These are phyloP conservation scores for Penicillium occitanis DNA, from an alignment of 2,329 filamentous ascomycete genomes.

Conservation along the genomic window DNA sequence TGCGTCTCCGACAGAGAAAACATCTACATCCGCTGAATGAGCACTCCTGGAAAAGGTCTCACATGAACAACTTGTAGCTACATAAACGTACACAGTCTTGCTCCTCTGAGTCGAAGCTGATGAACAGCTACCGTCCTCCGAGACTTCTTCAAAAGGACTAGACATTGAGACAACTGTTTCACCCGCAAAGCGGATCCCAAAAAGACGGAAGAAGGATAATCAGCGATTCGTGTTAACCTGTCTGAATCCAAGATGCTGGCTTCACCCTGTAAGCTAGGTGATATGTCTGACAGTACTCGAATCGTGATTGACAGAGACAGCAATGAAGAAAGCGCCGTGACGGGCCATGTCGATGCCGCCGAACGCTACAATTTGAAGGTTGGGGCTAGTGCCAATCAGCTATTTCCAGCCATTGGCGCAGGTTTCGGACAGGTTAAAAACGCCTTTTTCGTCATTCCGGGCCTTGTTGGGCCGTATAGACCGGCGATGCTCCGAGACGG, in stretches of 20 bases:
- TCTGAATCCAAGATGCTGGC: background rate
- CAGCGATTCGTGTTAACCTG: background rate
- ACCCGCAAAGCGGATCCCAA: background rate
- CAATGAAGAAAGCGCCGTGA: background rate
- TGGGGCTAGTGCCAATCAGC: background rate
- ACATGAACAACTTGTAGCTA: background rate
- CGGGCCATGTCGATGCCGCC: background rate
- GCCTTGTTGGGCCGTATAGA: background rate
- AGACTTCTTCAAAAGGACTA: background rate
- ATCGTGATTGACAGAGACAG: background rate
- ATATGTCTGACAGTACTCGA: background rate
- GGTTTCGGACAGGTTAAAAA: background rate
- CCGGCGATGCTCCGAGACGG: background rate
- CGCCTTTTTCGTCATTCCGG: background rate
- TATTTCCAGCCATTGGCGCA: background rate
- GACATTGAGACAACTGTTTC: background rate
- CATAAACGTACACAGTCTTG: background rate
- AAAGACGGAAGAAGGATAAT: background rate
- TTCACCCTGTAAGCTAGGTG: background rate
- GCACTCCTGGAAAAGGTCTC: background rate
- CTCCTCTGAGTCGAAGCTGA: background rate
- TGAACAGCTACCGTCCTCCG: background rate
- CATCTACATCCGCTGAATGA: constrained; percentile 8
- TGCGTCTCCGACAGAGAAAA: constrained; percentile 19
- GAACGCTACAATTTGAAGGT: background rate